A percentile compares a stretch with the other conserved stretches of the same genome.
Conservation (phyloP, 2,329 filamentous ascomycete species). For the Ceratocystis smalleyi region DNA sequence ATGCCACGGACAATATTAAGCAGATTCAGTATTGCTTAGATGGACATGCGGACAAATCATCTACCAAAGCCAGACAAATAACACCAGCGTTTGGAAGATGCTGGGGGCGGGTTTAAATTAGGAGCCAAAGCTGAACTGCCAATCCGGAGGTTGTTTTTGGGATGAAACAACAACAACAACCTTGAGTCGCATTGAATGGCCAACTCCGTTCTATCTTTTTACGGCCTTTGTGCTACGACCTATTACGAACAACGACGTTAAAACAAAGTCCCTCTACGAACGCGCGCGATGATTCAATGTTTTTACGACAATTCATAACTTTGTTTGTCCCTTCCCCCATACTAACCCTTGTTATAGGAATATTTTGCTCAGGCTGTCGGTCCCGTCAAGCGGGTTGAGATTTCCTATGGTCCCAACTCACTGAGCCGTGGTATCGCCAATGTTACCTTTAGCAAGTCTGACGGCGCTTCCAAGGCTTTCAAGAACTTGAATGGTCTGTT, state of each 20-base stretch:
- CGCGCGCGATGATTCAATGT: slow-evolving; percentile 31
- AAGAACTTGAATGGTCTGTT: slow-evolving; percentile 73
- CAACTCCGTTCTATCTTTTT: background rate
- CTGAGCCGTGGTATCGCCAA: slow-evolving; percentile 84
- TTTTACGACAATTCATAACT: slow-evolving; percentile 26
- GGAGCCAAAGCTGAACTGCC: slow-evolving; percentile 2
- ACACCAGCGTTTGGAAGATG: background rate
- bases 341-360: slow-evolving; percentile 56
- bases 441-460: slow-evolving; percentile 66
- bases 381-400: slow-evolving; percentile 74
- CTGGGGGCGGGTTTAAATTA: background rate
- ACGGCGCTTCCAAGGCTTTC: slow-evolving; percentile 72
- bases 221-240: background rate
- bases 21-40: background rate
- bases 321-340: slow-evolving; percentile 25
- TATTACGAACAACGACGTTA: slow-evolving; percentile 3
- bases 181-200: background rate
- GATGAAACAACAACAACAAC: background rate
- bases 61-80: background rate
- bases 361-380: slow-evolving; percentile 84
- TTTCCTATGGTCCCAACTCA: slow-evolving; percentile 86
- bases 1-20: background rate
- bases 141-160: slow-evolving; percentile 5
- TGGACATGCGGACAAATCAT: background rate
- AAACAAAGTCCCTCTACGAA: slow-evolving; percentile 22